Percentiles rank a stretch among this genome's conserved stretches.
phyloP scores from a whole-genome alignment of 176 grass and related monocot genomes.

The Raddia guianensis region DNA sequence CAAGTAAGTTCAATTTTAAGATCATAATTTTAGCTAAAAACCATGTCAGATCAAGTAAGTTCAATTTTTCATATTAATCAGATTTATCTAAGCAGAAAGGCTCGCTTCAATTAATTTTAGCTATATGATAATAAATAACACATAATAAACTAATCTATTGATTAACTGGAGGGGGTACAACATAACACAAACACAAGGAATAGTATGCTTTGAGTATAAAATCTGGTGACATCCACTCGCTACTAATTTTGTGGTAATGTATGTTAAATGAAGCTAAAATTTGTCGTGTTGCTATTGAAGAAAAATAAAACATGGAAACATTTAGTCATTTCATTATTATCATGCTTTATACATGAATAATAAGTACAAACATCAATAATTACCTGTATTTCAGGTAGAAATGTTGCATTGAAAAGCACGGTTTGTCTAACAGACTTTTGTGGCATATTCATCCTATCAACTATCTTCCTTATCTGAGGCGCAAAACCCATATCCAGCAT shows the following conservation, averaged over 20 bases:
- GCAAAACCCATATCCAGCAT: constrained; percentile 99
- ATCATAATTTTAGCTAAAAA: background rate
- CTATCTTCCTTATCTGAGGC: constrained; percentile 78
- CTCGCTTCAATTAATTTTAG: too few species aligned
- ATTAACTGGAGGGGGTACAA: background rate
- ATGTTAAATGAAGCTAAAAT: background rate
- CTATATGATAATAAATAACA: background rate
- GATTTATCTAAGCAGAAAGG: too few species aligned
- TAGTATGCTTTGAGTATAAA: background rate
- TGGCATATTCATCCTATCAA: constrained; percentile 77
- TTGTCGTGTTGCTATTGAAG: background rate
- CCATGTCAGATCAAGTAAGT: too few species aligned
- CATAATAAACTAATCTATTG: background rate
- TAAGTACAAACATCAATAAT: background rate
- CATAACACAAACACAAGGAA: background rate
- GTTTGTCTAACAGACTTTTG: constrained; percentile 65
- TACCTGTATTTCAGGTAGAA: constrained; percentile 83
- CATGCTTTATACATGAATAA: background rate
- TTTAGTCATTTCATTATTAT: background rate
- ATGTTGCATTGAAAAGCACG: constrained; percentile 92
- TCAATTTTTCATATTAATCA: too few species aligned
- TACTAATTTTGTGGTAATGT: background rate
- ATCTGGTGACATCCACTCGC: background rate
- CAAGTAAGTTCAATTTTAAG: constrained; percentile 5
- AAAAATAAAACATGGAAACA: constrained; percentile 24